Base-by-base conservation (phyloP, 495 filamentous ascomycete genomes). In the Amorphotheca resinae region DNA sequence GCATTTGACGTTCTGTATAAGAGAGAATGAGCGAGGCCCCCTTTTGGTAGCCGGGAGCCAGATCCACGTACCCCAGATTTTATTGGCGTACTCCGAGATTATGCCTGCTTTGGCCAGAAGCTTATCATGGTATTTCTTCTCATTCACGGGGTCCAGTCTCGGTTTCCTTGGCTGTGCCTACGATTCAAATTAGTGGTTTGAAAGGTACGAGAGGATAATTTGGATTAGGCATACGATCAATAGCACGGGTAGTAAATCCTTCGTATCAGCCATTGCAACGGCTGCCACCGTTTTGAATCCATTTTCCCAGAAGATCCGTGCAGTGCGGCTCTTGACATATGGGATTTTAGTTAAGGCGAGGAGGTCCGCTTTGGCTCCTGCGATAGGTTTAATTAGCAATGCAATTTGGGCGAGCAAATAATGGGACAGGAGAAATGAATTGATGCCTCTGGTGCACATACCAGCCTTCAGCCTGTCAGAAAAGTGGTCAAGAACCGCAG, bases 401-500 rank as follows among this genome's bases (percentile, higher is more conserved):
- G n/a, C n/a, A n/a, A n/a, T n/a, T n/a, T n/a, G n/a, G n/a, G n/a
- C n/a, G n/a, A n/a, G n/a, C n/a, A n/a, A n/a, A 2, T 5, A 32
- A 32, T 9, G 28, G 15, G 11, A 1, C 15, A 11, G 3, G 11
- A 45, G n/a, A 8, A 33, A 11, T 35, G 28, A 16, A 31, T 17
- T 1, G 3, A 1, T n/a, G n/a, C n/a, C n/a, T n/a, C 22, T 11
- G 33, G 14, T n/a, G n/a, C n/a, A 42, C 38, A 4, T 37, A 48
- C 45, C 46, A 0, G 80, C 78, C 58, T 78, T 80, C 3, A 91
- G 63, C 18, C 84, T 66, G 53, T 85, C 82, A 0, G 72, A 74
- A 61, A 85, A 87, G 54, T 88, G 82, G 41, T 86, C 79, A 8
- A 91, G 64, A 0, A 80, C 73, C n/a, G 80, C 77, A 0, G 78